phyloP scores from a whole-genome alignment of 2,329 filamentous ascomycete genomes.

The Penicillium aurantiogriseum region DNA sequence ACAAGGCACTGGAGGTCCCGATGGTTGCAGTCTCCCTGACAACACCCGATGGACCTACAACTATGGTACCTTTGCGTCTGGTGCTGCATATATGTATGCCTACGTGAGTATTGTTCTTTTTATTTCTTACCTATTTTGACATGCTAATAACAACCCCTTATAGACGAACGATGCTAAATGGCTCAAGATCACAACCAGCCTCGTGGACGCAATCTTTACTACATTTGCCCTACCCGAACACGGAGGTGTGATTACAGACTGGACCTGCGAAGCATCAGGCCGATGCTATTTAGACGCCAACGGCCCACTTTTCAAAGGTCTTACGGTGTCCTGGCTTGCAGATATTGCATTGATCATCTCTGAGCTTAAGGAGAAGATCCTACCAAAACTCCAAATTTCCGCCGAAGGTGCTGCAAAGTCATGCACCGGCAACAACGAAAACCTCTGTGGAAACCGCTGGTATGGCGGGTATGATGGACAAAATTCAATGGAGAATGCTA shows the following conservation, averaged over 20 bases:
- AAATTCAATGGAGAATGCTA: slow-evolving; percentile 66
- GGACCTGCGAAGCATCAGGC: slow-evolving; percentile 52
- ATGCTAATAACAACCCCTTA: background rate
- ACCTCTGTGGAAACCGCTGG: slow-evolving; percentile 65
- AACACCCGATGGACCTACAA: slow-evolving; percentile 66
- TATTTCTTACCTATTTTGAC: no score
- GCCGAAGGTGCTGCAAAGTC: slow-evolving; percentile 58
- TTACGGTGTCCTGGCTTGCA: slow-evolving; percentile 65
- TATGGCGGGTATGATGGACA: slow-evolving; percentile 53
- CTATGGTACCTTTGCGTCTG: slow-evolving; percentile 57
- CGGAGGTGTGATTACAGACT: slow-evolving; percentile 1
- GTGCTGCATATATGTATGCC: slow-evolving; percentile 28
- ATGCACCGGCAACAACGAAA: slow-evolving; percentile 59
- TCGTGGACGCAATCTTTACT: background rate
- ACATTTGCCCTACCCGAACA: background rate
- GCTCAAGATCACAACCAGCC: background rate
- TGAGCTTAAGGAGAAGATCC: slow-evolving; percentile 53
- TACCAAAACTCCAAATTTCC: slow-evolving; percentile 57
- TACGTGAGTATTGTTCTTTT: background rate
- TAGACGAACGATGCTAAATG: slow-evolving; percentile 1
- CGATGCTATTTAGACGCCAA: slow-evolving; percentile 68
- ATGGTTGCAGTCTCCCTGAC: slow-evolving; percentile 62
- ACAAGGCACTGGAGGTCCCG: slow-evolving; percentile 31
- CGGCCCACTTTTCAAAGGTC: slow-evolving; percentile 64
- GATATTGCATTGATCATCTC: slow-evolving; percentile 61